Evolutionary conservation across 345 rosid species (phyloP), one percentile per base, ranked within the genome.

Genomic region (Heritiera littoralis): DNA sequence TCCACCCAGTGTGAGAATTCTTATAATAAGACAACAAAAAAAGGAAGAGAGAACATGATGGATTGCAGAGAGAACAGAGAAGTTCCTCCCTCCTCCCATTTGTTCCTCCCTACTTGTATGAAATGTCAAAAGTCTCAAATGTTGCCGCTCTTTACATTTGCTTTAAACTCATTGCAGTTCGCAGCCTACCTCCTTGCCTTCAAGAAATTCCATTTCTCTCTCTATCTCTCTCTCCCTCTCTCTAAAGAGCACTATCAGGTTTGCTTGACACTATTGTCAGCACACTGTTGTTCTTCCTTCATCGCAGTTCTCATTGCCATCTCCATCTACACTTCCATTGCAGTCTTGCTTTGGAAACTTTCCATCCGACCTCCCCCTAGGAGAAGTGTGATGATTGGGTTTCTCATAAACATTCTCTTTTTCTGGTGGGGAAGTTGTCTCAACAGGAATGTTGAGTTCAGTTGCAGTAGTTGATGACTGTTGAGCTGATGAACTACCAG

Each of bases 81-180:
- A 73, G 82, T 75, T 83, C 66, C 63, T 54, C 75, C 78, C 72
- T 72, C 81, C 58, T 72, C 81, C 58, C 77, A 68, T 82, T 56
- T 63, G 74, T 69, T 54, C 80, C 75, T 63, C 76, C 63, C 59
- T 30, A 51, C 12, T 52, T 38, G 84, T 80, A 80, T 79, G 58
- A 46, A 79, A 83, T 83, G 80, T 84, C 79, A 74, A 63, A 60
- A 49, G 80, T 43, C 80, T 64, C 43, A 9, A 63, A 77, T 78
- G 66, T 80, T 9, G 86, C 87, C 89, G 89, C 86, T 85, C 79
- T 90, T 86, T 89, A 90, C 92, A 90, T 82, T 85, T 84, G 88
- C 81, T 80, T 86, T 82, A 18, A 82, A 85, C 88, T 87, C 89
- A 78, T 81, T 79, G 71, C 79, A 43, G 46, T 76, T 49, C 28